These are phyloP conservation scores for Pseudohalonectria lignicola DNA, from an alignment of 2,329 filamentous ascomycete genomes.

Conservation along the genomic window DNA sequence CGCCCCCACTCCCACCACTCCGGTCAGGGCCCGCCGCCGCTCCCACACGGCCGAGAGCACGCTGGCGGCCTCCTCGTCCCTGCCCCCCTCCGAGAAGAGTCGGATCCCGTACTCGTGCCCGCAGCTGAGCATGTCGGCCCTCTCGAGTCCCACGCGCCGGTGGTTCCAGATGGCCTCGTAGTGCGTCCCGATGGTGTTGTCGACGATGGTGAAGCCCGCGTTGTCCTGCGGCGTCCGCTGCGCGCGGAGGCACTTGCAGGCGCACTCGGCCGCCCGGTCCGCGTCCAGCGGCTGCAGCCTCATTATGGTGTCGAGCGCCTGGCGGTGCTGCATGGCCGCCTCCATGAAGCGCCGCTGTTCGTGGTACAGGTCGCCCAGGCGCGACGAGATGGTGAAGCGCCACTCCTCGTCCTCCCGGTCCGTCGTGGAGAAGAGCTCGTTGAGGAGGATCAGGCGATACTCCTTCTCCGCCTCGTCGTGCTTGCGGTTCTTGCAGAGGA, in stretches of 20 bases:
- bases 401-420: slow-evolving; percentile 3
- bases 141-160: neutral
- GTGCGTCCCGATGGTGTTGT: slow-evolving; percentile 2
- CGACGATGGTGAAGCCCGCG: neutral
- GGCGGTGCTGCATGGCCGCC: neutral
- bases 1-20: too few species aligned
- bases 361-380: slow-evolving; percentile 3
- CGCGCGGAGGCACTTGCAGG: slow-evolving; percentile 1
- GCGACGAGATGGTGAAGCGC: slow-evolving; percentile 1
- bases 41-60: slow-evolving; percentile 4
- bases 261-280: slow-evolving; percentile 3
- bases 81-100: neutral
- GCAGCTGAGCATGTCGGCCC: slow-evolving; percentile 2
- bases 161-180: slow-evolving; percentile 3
- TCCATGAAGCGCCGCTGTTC: slow-evolving; percentile 4
- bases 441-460: neutral
- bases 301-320: slow-evolving; percentile 3
- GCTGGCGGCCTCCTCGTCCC: slow-evolving; percentile 2
- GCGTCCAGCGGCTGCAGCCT: slow-evolving; percentile 3
- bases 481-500: slow-evolving; percentile 3
- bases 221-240: slow-evolving; percentile 2
- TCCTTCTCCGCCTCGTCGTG: slow-evolving; percentile 1
- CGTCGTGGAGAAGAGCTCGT: neutral
- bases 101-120: slow-evolving; percentile 5
- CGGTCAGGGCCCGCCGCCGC: slow-evolving; percentile 1